Evolutionary conservation across 1,284 basidiomycete species (phyloP), one percentile per base, ranked within the genome.

Genomic region (Rhodotorula mucilaginosa): DNA sequence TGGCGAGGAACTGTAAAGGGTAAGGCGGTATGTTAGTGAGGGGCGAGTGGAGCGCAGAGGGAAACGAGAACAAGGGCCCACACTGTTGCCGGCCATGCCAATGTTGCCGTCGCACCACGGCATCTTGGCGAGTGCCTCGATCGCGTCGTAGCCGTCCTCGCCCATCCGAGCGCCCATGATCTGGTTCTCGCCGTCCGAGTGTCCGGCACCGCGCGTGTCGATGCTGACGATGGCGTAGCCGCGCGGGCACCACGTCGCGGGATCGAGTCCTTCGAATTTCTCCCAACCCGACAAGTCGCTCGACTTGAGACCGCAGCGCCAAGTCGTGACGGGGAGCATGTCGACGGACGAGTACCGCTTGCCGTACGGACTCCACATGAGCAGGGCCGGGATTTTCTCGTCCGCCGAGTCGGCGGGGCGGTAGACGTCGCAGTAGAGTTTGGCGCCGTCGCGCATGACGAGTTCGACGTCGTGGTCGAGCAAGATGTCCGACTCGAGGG

Each of bases 251-350:
- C 73, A 79, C 39, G 72, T 67, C 19, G 78, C 78, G 26, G 79
- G 78, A 70, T 90, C 82, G 60, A 78, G 52, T 6, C 52, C 54
- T 34, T 80, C 77, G 47, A 76, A 78, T 57, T 78, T 77, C 56
- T 79, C 71, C 52, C 74, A 71, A 12, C 79, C 79, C 29, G 70
- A 69, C 26, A 76, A 48, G 48, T 68, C 67, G 26, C 26, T 26
- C 16, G 23, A 46, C 29, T 29, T 46, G 54, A 64, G 47, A 15
- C 63, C 63, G 54, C 63, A 57, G 62, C 63, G 34, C 68, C 68
- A 69, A 12, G 64, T 71, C 16, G 69, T 64, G 48, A 59, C 64
- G 46, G 69, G 64, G 1, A 64, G 58, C 72, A 71, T 69, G 58
- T 66, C 18, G 52, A 71, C 69, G 6, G 63, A 69, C 23, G 61